These are phyloP conservation scores for Coemansia sp. DNA, from an alignment of 192 early-diverging fungal species.

Conservation along the genomic window DNA sequence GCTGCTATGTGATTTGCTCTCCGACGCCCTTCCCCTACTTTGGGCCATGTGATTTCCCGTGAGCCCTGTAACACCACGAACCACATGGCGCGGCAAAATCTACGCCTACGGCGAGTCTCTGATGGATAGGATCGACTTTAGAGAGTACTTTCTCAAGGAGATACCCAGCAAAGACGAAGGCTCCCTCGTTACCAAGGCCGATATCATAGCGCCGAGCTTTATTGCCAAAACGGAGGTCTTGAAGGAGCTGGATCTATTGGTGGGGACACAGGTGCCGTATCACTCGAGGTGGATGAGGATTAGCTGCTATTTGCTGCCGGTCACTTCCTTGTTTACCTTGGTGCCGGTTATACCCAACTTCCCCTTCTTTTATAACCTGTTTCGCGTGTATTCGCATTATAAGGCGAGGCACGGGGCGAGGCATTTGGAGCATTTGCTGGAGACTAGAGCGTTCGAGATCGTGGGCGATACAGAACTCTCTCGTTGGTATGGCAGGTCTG, in stretches of 20 bases:
- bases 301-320: slow-evolving; percentile 64
- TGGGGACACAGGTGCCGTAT: slow-evolving; percentile 59
- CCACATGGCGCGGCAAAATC: slow-evolving; percentile 60
- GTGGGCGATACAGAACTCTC: slow-evolving; percentile 35
- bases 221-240: slow-evolving; percentile 48
- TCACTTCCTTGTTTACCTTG: slow-evolving; percentile 66
- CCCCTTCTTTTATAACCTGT: slow-evolving; percentile 75
- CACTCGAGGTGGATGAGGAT: slow-evolving; percentile 70
- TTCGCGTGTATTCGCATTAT: slow-evolving; percentile 77
- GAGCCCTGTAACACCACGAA: too few species aligned
- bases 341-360: slow-evolving; percentile 77
- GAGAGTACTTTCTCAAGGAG: slow-evolving; percentile 73
- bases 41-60: too few species aligned
- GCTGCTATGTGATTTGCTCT: too few species aligned
- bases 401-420: slow-evolving; percentile 66
- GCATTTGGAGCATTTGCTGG: slow-evolving; percentile 37
- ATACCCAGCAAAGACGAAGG: slow-evolving; percentile 59
- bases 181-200: slow-evolving; percentile 24
- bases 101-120: slow-evolving; percentile 60
- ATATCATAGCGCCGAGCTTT: slow-evolving; percentile 51
- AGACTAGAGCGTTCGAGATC: slow-evolving; percentile 32
- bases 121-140: slow-evolving; percentile 70
- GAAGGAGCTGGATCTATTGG: slow-evolving; percentile 48
- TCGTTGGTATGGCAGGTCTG: slow-evolving; percentile 22
- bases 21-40: too few species aligned